Evolutionary conservation across 2,329 filamentous ascomycete genomes (phyloP).

Genomic region (Epichloe festucae): DNA sequence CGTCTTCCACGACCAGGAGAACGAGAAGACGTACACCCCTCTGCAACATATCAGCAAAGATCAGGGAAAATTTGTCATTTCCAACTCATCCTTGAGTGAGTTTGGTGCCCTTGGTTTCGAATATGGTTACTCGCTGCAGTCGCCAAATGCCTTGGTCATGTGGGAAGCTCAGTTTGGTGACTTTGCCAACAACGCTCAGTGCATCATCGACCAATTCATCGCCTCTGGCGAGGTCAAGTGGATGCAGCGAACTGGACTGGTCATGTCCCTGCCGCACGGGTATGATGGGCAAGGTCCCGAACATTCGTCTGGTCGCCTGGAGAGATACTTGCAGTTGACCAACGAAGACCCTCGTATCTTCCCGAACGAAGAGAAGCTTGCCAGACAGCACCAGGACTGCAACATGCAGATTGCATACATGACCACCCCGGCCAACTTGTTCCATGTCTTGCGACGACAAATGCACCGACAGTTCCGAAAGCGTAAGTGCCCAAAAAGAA

Average conservation of each 20-base stretch:
- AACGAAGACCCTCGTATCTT: slow-evolving; percentile 95
- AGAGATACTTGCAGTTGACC: slow-evolving; percentile 92
- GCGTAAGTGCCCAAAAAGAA: slow-evolving; percentile 48
- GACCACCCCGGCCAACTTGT: slow-evolving; percentile 91
- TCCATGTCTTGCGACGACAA: slow-evolving; percentile 92
- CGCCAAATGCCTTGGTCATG: slow-evolving; percentile 93
- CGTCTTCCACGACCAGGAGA: slow-evolving; percentile 96
- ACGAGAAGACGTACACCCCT: slow-evolving; percentile 82
- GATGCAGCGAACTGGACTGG: slow-evolving; percentile 93
- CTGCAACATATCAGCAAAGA: slow-evolving; percentile 80
- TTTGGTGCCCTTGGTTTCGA: slow-evolving; percentile 80
- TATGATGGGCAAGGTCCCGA: slow-evolving; percentile 98
- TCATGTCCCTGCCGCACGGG: slow-evolving; percentile 92
- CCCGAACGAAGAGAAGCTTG: slow-evolving; percentile 76
- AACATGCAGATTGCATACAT: slow-evolving; percentile 98
- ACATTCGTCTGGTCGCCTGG: slow-evolving; percentile 93
- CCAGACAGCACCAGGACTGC: slow-evolving; percentile 97
- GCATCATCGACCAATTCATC: slow-evolving; percentile 97
- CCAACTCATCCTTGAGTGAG: slow-evolving; percentile 76
- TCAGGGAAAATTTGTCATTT: slow-evolving; percentile 91
- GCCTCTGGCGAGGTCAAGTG: slow-evolving; percentile 97
- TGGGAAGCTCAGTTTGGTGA: slow-evolving; percentile 99
- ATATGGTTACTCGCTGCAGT: slow-evolving; percentile 95
- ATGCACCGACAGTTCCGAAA: slow-evolving; percentile 99
- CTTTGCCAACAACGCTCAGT: slow-evolving; percentile 98